phyloP scores from a whole-genome alignment of 352 stramenopile species.

The Ophiocytium majus region DNA sequence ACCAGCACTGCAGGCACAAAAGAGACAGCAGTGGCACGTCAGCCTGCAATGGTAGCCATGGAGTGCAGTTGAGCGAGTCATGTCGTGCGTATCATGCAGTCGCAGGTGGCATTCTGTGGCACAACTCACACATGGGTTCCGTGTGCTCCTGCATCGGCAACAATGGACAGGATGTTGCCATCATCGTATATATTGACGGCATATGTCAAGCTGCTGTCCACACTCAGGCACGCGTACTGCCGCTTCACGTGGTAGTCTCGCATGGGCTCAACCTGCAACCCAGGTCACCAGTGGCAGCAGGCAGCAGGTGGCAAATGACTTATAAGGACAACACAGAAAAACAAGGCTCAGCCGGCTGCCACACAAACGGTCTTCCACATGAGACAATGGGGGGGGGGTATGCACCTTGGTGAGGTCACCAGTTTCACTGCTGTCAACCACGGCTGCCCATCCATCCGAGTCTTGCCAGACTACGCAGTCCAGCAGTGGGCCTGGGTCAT shows the following conservation, averaged over 20 bases:
- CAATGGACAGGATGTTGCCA: slow-evolving; percentile 82
- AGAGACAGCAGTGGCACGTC: slow-evolving; percentile 87
- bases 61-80: too few species aligned
- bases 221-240: slow-evolving; percentile 78
- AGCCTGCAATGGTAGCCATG: slow-evolving; percentile 85
- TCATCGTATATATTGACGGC: slow-evolving; percentile 90
- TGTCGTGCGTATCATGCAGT: too few species aligned
- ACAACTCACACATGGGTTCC: slow-evolving; percentile 79
- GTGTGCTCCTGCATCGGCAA: slow-evolving; percentile 85
- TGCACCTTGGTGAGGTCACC: slow-evolving; percentile 71
- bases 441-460: slow-evolving; percentile 68
- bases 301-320: too few species aligned
- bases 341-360: too few species aligned
- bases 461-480: slow-evolving; percentile 79
- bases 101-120: too few species aligned
- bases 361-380: too few species aligned
- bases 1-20: slow-evolving; percentile 41
- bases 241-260: slow-evolving; percentile 69
- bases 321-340: too few species aligned
- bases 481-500: slow-evolving; percentile 85
- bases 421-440: slow-evolving; percentile 74
- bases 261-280: slow-evolving; percentile 60
- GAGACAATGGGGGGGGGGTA: too few species aligned
- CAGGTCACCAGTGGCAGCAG: too few species aligned
- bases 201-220: slow-evolving; percentile 87